phyloP scores from a whole-genome alignment of 2,329 filamentous ascomycete species.

The Acephala macrosclerotiorum region DNA sequence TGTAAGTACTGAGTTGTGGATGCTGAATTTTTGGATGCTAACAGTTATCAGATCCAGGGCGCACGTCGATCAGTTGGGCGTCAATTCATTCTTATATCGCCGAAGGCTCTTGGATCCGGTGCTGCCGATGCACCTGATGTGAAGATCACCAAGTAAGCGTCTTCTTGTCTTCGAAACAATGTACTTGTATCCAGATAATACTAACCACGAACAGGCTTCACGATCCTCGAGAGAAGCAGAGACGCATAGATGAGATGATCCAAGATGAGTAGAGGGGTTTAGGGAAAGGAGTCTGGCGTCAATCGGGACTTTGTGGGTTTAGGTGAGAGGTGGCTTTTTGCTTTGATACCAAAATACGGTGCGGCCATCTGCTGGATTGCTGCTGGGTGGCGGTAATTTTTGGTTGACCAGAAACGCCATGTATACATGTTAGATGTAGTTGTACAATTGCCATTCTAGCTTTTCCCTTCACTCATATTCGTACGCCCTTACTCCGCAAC shows the following conservation, averaged over 20 bases:
- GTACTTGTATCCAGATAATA: slow-evolving; percentile 2
- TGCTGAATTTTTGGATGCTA: slow-evolving; percentile 31
- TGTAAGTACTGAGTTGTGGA: slow-evolving; percentile 56
- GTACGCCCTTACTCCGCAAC: slow-evolving; percentile 84
- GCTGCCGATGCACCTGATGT: slow-evolving; percentile 71
- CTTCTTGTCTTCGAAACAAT: not conserved
- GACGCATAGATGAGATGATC: slow-evolving; percentile 39
- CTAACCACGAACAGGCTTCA: slow-evolving; percentile 53
- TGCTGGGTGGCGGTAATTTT: not conserved
- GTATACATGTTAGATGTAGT: slow-evolving; percentile 13
- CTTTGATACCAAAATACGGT: slow-evolving; percentile 2
- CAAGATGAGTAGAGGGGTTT: not conserved
- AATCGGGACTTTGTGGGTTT: not conserved
- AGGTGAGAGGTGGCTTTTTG: not conserved
- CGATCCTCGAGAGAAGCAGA: slow-evolving; percentile 61
- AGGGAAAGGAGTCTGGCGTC: not conserved
- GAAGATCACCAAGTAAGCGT: slow-evolving; percentile 73
- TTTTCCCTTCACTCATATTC: slow-evolving; percentile 47
- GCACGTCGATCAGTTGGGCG: slow-evolving; percentile 87
- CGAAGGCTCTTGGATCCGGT: slow-evolving; percentile 77
- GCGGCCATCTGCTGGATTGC: not conserved
- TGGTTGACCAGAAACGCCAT: not conserved
- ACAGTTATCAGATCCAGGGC: slow-evolving; percentile 70
- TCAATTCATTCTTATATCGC: slow-evolving; percentile 96
- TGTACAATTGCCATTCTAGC: slow-evolving; percentile 3